Conservation (phyloP, 805 yeast species). For the Barnettozyma salicaria region DNA sequence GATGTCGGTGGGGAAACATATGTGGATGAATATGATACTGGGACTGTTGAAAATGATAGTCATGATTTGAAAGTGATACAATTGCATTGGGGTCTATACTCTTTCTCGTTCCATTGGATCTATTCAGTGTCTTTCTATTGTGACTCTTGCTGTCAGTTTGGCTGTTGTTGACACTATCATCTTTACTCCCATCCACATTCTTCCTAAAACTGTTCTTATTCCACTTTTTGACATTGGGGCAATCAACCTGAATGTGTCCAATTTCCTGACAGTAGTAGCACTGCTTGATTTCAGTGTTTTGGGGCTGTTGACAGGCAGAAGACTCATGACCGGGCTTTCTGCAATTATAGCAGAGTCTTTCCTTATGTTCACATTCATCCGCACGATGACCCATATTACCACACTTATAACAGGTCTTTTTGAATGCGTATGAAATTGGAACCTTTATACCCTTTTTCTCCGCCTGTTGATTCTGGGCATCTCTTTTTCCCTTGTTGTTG, state of each 20-base stretch:
- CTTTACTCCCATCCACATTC: no score
- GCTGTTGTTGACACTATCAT: no score
- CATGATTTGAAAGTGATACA: no score
- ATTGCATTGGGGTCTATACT: no score
- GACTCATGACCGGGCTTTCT: constrained; percentile 28
- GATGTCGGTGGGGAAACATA: no score
- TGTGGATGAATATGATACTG: no score
- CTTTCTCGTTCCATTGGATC: no score
- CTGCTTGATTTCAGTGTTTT: constrained; percentile 22
- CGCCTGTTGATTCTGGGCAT: not conserved
- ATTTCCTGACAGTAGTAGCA: constrained; percentile 26
- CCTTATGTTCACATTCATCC: constrained; percentile 22
- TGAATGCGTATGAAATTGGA: constrained; percentile 23
- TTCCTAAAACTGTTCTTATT: constrained; percentile 2
- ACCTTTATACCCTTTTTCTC: not conserved
- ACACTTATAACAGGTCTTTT: constrained; percentile 28
- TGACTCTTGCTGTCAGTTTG: no score
- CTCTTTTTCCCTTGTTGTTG: not conserved
- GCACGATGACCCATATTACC: constrained; percentile 30
- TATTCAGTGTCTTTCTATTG: no score
- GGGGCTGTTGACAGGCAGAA: constrained; percentile 22
- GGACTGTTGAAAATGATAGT: no score
- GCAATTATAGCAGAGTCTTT: constrained; percentile 29
- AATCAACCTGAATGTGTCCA: constrained; percentile 28
- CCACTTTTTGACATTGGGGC: constrained; percentile 14